A percentile compares a stretch with the other conserved stretches of the same genome.
Evolutionary conservation across 306 rosid species (phyloP).

Genomic region (Acacia acuminata): DNA sequence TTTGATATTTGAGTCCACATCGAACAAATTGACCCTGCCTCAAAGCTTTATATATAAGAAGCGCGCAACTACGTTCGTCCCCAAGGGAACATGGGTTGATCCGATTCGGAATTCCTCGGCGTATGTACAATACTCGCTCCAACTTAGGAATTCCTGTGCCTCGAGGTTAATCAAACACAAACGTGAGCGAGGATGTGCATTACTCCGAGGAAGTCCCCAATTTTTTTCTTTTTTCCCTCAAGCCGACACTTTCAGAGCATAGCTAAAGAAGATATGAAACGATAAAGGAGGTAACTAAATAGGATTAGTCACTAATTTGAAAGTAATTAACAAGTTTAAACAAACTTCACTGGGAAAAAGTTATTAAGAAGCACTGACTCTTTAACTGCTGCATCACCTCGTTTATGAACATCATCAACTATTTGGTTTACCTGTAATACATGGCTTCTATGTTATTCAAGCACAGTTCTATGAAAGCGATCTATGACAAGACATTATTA

Average conservation of each 20-base stretch:
- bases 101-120: too few relatives aligned
- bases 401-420: constrained; percentile 75
- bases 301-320: background rate
- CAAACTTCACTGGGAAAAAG: background rate
- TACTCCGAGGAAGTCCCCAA: too few relatives aligned
- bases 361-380: constrained; percentile 51
- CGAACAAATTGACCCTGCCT: too few relatives aligned
- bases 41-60: too few relatives aligned
- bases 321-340: background rate
- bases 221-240: too few relatives aligned
- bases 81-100: too few relatives aligned
- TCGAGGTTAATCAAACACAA: too few relatives aligned
- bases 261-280: background rate
- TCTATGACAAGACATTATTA: constrained; percentile 2
- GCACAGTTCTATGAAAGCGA: background rate
- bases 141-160: too few relatives aligned
- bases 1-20: too few relatives aligned
- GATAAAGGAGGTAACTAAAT: constrained; percentile 1
- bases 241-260: background rate
- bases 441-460: background rate
- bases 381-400: constrained; percentile 86
- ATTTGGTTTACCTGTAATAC: constrained; percentile 82
- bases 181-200: too few relatives aligned
- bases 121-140: too few relatives aligned
- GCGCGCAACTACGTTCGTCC: too few relatives aligned